Percentiles rank a stretch among this genome's conserved stretches.
phyloP scores from a whole-genome alignment of 805 yeast species.

The Metschnikowia matae region DNA sequence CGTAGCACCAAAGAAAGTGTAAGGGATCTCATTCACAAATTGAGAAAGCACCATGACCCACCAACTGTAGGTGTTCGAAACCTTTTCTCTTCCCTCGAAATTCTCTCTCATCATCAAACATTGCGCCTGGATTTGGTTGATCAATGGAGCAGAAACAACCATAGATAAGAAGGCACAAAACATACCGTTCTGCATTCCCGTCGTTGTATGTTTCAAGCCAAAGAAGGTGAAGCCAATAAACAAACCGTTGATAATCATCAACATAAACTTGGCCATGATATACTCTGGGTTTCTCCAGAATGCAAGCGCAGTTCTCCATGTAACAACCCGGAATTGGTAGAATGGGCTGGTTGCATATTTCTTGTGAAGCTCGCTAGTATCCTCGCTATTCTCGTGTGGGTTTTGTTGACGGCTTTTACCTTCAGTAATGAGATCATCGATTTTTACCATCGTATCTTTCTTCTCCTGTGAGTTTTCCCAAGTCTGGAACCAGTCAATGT shows the following conservation, averaged over 20 bases:
- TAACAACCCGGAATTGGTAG: conserved; percentile 10
- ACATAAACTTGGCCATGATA: conserved; percentile 14
- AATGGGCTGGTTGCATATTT: conserved; percentile 10
- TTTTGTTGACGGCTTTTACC: conserved; percentile 4
- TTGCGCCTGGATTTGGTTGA: conserved; percentile 60
- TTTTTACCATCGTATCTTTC: conserved; percentile 5
- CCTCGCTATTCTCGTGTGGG: background rate
- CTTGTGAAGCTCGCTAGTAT: conserved; percentile 6
- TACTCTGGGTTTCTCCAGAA: conserved; percentile 19
- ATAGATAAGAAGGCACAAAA: conserved; percentile 52
- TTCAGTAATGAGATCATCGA: conserved; percentile 10
- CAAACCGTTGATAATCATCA: conserved; percentile 39
- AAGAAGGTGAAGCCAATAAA: conserved; percentile 37
- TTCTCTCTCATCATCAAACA: conserved; percentile 57
- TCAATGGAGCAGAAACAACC: conserved; percentile 52
- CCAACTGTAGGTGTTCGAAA: conserved; percentile 75
- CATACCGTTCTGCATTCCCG: conserved; percentile 37
- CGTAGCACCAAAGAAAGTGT: conserved; percentile 30
- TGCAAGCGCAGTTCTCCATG: conserved; percentile 10
- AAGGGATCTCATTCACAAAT: conserved; percentile 57
- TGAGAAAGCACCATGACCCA: conserved; percentile 52
- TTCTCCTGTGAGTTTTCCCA: conserved; percentile 14
- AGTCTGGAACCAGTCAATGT: conserved; percentile 14
- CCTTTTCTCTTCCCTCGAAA: conserved; percentile 66
- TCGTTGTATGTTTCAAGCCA: conserved; percentile 17